Base-by-base conservation (phyloP, 768 basidiomycete species). In the Kwoniella bestiolae region DNA sequence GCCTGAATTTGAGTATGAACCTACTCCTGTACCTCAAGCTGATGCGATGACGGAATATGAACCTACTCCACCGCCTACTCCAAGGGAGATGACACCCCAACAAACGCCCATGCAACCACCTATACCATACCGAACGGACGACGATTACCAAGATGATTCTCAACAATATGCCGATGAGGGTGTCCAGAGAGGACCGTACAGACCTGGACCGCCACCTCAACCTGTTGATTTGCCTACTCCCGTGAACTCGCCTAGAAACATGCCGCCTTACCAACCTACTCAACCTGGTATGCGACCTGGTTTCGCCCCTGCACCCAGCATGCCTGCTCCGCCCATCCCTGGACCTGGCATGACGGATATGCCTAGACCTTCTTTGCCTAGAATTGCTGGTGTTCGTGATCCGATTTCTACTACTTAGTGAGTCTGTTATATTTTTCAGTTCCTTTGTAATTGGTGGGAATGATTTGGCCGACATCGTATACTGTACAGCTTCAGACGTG, bases 341-440 rank as follows among this genome's bases (percentile, higher is more conserved):
- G 69, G 68, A 2, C 76, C 77, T 1, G 71, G 69, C 7, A 64
- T 65, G 34, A 62, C 49, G 21, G 77, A 78, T 18, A 78, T 80
- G 67, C 70, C 83, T 52, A 68, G 76, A 38, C 74, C 79, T 9
- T 75, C 76, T 44, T 46, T 76, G 57, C 77, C 71, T 55, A 65
- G 77, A 12, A 69, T 81, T 34, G 81, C 79, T 46, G 75, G 75
- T 65, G 68, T 75, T 38, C 70, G 80, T 44, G 78, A 81, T 71
- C 78, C 80, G 12, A 79, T 81, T 44, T 79, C 79, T 46, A 79
- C 79, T 44, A 80, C 79, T 45, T 80, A 79, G 73, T 80, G 44
- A 64, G 73, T 70, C 28, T 6, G 26, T 67, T 58, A 21, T 3
- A 28, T 49, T n/a, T n/a, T n/a, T n/a, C n/a, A n/a, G n/a, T n/a